Conservation (phyloP, 306 rosid genomes). For the Trichosanthes truncata region DNA sequence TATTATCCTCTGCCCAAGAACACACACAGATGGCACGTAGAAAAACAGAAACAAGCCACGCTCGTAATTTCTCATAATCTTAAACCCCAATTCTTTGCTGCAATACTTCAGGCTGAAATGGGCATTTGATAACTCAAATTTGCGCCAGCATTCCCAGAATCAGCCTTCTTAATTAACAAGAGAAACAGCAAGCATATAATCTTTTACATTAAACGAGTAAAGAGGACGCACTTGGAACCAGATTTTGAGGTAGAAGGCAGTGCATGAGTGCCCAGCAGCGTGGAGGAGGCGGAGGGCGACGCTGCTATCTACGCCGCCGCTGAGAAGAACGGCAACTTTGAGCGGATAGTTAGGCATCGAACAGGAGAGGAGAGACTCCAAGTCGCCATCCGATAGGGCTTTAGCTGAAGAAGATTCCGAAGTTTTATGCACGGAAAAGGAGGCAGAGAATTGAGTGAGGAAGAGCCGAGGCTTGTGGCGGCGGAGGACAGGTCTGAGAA, state of each 20-base stretch:
- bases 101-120: not conserved
- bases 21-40: not conserved
- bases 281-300: constrained; percentile 84
- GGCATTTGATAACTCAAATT: not conserved
- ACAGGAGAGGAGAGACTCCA: constrained; percentile 41
- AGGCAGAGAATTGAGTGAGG: constrained; percentile 12
- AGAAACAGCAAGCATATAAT: not conserved
- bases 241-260: constrained; percentile 84
- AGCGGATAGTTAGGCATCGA: constrained; percentile 48
- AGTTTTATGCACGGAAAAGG: constrained; percentile 12
- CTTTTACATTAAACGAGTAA: not conserved
- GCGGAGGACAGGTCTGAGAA: constrained; percentile 17
- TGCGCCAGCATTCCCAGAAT: not conserved
- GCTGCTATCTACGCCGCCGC: constrained; percentile 93
- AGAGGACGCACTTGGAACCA: constrained; percentile 67
- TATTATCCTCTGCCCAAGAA: not conserved
- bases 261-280: constrained; percentile 82
- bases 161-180: not conserved
- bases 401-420: constrained; percentile 10
- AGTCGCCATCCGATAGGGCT: constrained; percentile 20
- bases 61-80: not conserved
- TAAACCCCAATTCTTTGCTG: not conserved
- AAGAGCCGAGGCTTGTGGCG: constrained; percentile 5
- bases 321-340: constrained; percentile 70
- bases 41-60: not conserved